A percentile compares a stretch with the other conserved stretches of the same genome.
These are phyloP conservation scores for Miscanthus lutarioriparius DNA, from an alignment of 176 grass and related monocot genomes.

Conservation along the genomic window DNA sequence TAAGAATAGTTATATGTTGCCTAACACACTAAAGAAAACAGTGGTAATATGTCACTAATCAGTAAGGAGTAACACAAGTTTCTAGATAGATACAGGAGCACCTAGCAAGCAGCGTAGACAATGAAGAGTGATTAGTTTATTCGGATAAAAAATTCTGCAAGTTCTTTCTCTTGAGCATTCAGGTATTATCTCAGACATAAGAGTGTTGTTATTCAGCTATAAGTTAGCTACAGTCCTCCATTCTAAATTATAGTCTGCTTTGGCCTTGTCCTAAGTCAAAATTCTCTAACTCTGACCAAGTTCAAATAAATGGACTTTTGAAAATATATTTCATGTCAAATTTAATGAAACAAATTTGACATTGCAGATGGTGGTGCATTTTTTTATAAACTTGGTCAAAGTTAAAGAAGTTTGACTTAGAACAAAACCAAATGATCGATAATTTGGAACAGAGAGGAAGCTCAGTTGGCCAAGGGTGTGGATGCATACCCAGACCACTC, in stretches of 20 bases:
- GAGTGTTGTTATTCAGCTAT: neutral
- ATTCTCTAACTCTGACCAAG: neutral
- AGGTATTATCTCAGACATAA: neutral
- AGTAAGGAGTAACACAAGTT: neutral
- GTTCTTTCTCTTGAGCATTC: neutral
- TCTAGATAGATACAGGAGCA: neutral
- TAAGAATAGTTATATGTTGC: neutral
- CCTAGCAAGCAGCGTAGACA: neutral
- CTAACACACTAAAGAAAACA: neutral
- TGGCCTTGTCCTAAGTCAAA: too few relatives aligned
- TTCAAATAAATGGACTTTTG: too few relatives aligned
- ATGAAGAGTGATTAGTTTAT: neutral
- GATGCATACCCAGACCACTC: neutral
- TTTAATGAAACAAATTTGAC: too few relatives aligned
- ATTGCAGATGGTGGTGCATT: too few relatives aligned
- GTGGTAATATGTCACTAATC: neutral
- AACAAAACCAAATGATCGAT: too few relatives aligned
- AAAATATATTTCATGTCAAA: too few relatives aligned
- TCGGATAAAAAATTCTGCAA: neutral
- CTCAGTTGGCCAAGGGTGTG: neutral
- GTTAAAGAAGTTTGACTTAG: too few relatives aligned
- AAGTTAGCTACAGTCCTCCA: neutral
- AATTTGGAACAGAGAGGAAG: too few relatives aligned
- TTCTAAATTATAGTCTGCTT: too few relatives aligned
- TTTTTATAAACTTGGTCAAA: too few relatives aligned